Evolutionary conservation across 345 rosid species (phyloP).

Genomic region (Aethionema arabicum): DNA sequence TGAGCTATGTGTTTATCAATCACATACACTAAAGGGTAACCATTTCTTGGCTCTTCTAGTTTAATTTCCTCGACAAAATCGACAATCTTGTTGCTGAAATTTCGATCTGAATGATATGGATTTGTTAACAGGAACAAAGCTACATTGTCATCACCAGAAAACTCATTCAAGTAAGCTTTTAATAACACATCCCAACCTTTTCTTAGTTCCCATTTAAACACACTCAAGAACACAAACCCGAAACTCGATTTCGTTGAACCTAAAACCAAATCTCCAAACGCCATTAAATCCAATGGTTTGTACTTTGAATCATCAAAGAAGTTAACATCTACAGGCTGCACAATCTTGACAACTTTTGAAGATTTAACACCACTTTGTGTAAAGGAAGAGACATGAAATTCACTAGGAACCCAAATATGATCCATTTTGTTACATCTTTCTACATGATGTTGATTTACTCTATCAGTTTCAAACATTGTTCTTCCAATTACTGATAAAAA

Average conservation of each 20-base stretch:
- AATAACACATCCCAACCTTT: constrained; percentile 92
- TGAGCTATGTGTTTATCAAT: constrained; percentile 71
- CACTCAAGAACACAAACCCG: constrained; percentile 74
- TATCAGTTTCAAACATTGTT: constrained; percentile 91
- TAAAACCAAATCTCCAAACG: constrained; percentile 47
- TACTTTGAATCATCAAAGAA: constrained; percentile 66
- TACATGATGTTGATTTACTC: constrained; percentile 62
- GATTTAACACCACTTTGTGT: constrained; percentile 70
- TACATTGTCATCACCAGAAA: constrained; percentile 52
- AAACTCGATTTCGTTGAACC: constrained; percentile 34
- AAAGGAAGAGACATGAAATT: constrained; percentile 74
- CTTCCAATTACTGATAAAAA: constrained; percentile 63
- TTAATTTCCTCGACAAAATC: constrained; percentile 52
- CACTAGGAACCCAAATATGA: constrained; percentile 86
- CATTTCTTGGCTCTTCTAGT: constrained; percentile 43
- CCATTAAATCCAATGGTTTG: constrained; percentile 47
- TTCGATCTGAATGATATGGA: constrained; percentile 60
- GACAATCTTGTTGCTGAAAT: constrained; percentile 71
- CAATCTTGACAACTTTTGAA: constrained; percentile 71
- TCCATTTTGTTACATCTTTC: constrained; percentile 70
- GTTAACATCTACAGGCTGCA: constrained; percentile 72
- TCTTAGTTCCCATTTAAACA: constrained; percentile 85
- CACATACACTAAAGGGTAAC: constrained; percentile 57
- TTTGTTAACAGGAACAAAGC: constrained; percentile 69
- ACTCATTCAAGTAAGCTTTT: constrained; percentile 68